A percentile compares a stretch with the other conserved stretches of the same genome.
phyloP scores from a whole-genome alignment of 225 moss, liverwort and hornwort species.

The Physcomitrium patens region DNA sequence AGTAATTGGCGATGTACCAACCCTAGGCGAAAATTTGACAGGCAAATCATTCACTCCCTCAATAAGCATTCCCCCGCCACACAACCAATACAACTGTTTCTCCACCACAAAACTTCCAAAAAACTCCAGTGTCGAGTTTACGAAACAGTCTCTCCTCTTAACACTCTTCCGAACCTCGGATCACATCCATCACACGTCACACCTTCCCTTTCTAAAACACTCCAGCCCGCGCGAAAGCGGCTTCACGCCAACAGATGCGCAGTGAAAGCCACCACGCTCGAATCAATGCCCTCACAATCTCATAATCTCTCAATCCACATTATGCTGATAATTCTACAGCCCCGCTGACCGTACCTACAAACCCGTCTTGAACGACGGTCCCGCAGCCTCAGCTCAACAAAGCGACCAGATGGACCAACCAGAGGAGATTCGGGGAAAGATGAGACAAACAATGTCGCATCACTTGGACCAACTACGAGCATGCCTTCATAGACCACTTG shows the following conservation, averaged over 20 bases:
- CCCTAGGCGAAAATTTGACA: neutral
- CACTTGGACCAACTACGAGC: neutral
- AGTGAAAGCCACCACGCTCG: neutral
- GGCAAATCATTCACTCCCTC: neutral
- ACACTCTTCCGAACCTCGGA: conserved; percentile 15
- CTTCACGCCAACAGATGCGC: neutral
- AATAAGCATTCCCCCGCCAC: neutral
- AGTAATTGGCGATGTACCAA: conserved; percentile 4
- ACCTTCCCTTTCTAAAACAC: conserved; percentile 1
- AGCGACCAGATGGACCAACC: neutral
- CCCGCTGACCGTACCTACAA: neutral
- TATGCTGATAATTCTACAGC: neutral
- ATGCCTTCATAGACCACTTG: neutral
- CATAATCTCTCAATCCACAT: neutral
- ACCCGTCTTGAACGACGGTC: neutral
- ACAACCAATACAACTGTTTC: neutral
- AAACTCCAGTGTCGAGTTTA: neutral
- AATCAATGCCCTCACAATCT: neutral
- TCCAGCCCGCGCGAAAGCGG: neutral
- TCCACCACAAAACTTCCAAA: neutral
- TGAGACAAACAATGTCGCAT: conserved; percentile 3
- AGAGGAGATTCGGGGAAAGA: neutral
- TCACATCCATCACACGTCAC: conserved; percentile 28
- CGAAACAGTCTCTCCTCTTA: conserved; percentile 1
- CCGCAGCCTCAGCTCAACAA: conserved; percentile 4